Evolutionary conservation across 1,139 yeast species (phyloP).

Genomic region (Hyphopichia pseudoburtonii): DNA sequence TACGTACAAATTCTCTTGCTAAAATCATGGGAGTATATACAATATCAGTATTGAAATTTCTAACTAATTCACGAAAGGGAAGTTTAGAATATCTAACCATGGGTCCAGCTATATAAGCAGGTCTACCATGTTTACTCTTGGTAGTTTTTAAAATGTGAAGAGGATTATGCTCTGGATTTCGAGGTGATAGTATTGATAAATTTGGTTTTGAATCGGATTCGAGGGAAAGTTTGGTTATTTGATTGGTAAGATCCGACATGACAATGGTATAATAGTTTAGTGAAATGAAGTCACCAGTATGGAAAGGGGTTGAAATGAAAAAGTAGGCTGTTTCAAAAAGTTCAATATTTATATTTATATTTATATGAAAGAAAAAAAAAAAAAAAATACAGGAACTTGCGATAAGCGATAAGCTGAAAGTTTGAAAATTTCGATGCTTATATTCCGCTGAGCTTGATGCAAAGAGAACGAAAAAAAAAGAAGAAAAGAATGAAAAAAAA

Average conservation of each 20-base stretch:
- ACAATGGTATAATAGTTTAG: no score
- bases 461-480: neutral
- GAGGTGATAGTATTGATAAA: conserved; percentile 7
- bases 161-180: conserved; percentile 57
- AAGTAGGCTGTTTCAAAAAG: no score
- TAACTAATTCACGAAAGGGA: conserved; percentile 80
- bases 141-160: conserved; percentile 45
- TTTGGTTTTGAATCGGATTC: neutral
- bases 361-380: no score
- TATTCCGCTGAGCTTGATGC: neutral
- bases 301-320: no score
- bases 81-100: conserved; percentile 96
- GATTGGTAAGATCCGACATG: conserved; percentile 1
- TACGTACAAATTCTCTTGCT: conserved; percentile 91
- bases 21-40: conserved; percentile 96
- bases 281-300: no score
- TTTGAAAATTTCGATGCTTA: neutral
- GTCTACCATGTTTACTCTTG: conserved; percentile 44
- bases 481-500: neutral
- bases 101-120: conserved; percentile 86
- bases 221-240: neutral
- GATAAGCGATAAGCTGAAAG: no score
- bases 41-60: conserved; percentile 75
- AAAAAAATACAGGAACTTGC: no score
- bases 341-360: no score